phyloP scores from a whole-genome alignment of 129 eudicot genomes.

The Rutidosis leptorrhynchoides region DNA sequence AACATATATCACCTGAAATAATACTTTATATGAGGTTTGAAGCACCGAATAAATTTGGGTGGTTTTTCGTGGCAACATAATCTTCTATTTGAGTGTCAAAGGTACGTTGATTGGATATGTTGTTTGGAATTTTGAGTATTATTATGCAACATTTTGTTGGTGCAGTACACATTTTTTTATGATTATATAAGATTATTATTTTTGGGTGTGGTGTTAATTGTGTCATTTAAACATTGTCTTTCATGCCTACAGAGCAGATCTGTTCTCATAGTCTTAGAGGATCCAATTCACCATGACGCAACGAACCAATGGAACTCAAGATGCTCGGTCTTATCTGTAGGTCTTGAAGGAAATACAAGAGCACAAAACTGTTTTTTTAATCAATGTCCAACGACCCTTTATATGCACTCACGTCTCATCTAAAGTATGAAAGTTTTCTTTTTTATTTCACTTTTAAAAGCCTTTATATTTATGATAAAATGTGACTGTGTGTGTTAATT shows the following conservation, averaged over 20 bases:
- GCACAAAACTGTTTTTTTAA: slow-evolving; percentile 45
- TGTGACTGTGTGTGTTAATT: not conserved
- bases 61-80: not conserved
- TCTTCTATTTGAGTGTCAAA: not conserved
- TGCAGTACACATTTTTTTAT: not conserved
- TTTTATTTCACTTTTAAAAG: too few relatives aligned
- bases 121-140: not conserved
- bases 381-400: not conserved
- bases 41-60: too few relatives aligned
- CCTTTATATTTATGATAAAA: not conserved
- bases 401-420: not conserved
- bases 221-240: not conserved
- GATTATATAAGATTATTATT: not conserved
- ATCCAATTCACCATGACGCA: slow-evolving; percentile 63
- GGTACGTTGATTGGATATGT: not conserved
- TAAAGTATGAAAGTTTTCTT: too few relatives aligned
- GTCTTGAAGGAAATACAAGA: slow-evolving; percentile 76
- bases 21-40: too few relatives aligned
- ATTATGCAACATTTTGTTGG: not conserved
- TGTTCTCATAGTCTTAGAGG: slow-evolving; percentile 79
- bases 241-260: slow-evolving; percentile 57
- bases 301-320: slow-evolving; percentile 63
- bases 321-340: slow-evolving; percentile 70
- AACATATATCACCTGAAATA: too few relatives aligned
- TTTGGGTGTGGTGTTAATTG: not conserved